Conservation (phyloP, 441 rosid species). For the Arabidopsis lyrata region DNA sequence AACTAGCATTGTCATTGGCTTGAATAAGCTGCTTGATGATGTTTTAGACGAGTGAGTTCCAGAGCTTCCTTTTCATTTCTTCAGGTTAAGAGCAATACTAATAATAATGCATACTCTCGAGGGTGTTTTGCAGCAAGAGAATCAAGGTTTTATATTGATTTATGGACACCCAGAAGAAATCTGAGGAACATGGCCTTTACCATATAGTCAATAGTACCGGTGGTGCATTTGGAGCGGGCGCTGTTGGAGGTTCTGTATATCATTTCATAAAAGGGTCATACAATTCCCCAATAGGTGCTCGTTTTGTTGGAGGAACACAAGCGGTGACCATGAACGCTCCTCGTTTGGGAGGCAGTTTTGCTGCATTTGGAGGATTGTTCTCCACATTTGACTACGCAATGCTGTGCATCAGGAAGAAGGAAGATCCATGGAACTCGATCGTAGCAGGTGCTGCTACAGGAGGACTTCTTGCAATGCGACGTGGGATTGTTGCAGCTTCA, state of each 20-base stretch:
- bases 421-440: slow-evolving; percentile 79
- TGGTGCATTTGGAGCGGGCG: slow-evolving; percentile 67
- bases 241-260: slow-evolving; percentile 68
- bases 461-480: slow-evolving; percentile 66
- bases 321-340: slow-evolving; percentile 73
- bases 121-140: slow-evolving; percentile 26
- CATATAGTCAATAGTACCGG: slow-evolving; percentile 60
- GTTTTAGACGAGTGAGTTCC: background rate
- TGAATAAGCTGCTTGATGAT: slow-evolving; percentile 9
- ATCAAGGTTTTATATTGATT: background rate
- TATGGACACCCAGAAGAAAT: slow-evolving; percentile 63
- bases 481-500: slow-evolving; percentile 59
- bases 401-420: slow-evolving; percentile 65
- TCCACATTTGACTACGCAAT: slow-evolving; percentile 59
- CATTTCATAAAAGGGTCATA: slow-evolving; percentile 61
- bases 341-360: slow-evolving; percentile 69
- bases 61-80: too few relatives aligned
- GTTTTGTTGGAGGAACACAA: slow-evolving; percentile 63
- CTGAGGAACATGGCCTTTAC: slow-evolving; percentile 59
- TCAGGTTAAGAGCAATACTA: background rate
- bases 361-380: slow-evolving; percentile 68
- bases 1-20: background rate
- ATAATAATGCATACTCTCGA: background rate
- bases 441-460: slow-evolving; percentile 73
- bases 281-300: slow-evolving; percentile 62